Base-by-base conservation (phyloP, 306 rosid genomes). In the Hippophae tibetana region DNA sequence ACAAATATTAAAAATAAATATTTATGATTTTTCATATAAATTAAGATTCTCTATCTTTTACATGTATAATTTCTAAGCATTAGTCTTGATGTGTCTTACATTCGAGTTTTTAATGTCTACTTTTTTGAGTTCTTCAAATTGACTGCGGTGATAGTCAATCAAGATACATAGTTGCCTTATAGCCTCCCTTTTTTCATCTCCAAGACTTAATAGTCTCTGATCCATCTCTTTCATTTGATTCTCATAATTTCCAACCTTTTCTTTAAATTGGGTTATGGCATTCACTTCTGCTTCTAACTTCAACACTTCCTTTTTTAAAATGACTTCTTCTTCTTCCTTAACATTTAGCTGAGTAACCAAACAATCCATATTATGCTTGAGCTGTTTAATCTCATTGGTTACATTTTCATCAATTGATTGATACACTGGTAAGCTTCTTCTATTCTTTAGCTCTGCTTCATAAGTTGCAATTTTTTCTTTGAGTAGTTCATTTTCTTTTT, bases 161-260 rank as follows among this genome's bases (percentile, higher is more conserved):
- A 77, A 59, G 10, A 75, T 56, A 64, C 97, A 89, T 1, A 89
- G 87, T 13, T 89, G 95, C 69, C 87, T 81, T 63, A 90, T 86
- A 43, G 80, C 97, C 73, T 84, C 94, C 52, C 74, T 76, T 31
- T 31, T 31, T 31, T 31, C 82, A 68, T 86, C 95, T 10, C 78
- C 86, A 56, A 84, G 72, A 12, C 63, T 56, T 46, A 63, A 18
- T 60, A 86, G 59, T 40, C 73, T 84, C 45, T 72, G 88, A 42
- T 90, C 86, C 52, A 72, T 86, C 65, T 80, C 94, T 52, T 63
- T 78, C 8, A 86, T 10, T 7, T 44, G 65, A 63, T 45, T 79
- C 65, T 78, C 92, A 72, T 83, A 71, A 57, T 69, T 80, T 7
- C 42, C 45, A 44, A 80, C 71, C 66, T 75, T 83, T 68, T 78